Evolutionary conservation across 2,329 filamentous ascomycete species (phyloP), one percentile per base, ranked within the genome.

Genomic region (Colletotrichum cuscutae): DNA sequence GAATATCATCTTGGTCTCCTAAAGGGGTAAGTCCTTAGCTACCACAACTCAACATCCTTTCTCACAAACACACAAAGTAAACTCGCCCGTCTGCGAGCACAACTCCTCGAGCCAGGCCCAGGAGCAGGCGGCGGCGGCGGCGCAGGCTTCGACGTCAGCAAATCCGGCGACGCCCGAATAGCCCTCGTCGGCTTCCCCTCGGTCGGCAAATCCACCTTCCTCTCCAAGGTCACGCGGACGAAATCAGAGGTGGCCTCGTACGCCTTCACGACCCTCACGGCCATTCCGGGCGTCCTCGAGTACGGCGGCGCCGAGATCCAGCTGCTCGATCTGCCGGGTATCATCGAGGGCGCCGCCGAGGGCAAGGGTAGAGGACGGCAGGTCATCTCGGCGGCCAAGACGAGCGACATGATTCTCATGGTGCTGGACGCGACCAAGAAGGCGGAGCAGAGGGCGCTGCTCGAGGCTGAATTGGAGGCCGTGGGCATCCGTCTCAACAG

Each of bases 211-310:
- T 99, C 97, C 2, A 99, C 97, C 0, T 98, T 99, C 81, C 83
- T 99, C n/a, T 98, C 95, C 61, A 98, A 98, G 81, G 97, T 99
- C 81, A 99, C 97, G 62, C 98, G 98, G 85, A 99, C 97, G 52
- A 95, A 95, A 80, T 98, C 95, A 63, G 96, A 98, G 82, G 95
- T 98, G 32, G 97, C 97, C 1, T 94, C 97, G 0, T 99, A 99
- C 81, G 92, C 96, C 69, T 99, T 99, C 90, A 99, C 97, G 12
- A 99, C 97, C 1, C 88, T 99, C 57, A 99, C 97, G 11, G 97
- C 97, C 46, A 99, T 99, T 77, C 97, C 97, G 1, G 97, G 97
- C 77, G 97, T 99, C 52, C 89, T 99, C 67, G 96, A 98, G 86
- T 99, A 99, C 84, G 97, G 95, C 13, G 97, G 97, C 65, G 97